These are phyloP conservation scores for Plasmodium fragile DNA, from an alignment of 169 alveolate species.

Conservation along the genomic window DNA sequence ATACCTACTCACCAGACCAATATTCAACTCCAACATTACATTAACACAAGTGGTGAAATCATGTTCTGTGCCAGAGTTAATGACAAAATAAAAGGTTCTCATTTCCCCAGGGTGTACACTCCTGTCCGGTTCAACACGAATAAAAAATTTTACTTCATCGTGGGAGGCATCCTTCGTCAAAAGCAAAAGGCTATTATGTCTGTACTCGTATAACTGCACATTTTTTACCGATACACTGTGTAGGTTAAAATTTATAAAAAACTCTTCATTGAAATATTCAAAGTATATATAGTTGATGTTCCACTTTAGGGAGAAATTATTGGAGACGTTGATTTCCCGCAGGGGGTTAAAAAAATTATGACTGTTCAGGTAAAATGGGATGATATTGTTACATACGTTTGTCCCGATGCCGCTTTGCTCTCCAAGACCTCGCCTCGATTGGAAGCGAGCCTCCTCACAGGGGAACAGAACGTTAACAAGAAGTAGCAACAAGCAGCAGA, in stretches of 20 bases:
- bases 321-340: slow-evolving; percentile 14
- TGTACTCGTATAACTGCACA: slow-evolving; percentile 22
- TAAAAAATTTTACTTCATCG: not conserved
- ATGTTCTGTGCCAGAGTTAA: not conserved
- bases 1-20: slow-evolving; percentile 12
- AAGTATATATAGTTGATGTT: slow-evolving; percentile 29
- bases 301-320: slow-evolving; percentile 22
- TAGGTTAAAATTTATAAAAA: slow-evolving; percentile 33
- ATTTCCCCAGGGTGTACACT: not conserved
- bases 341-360: slow-evolving; percentile 5
- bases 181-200: not conserved
- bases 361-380: slow-evolving; percentile 46
- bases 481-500: not conserved
- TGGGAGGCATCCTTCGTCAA: not conserved
- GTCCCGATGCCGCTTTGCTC: not conserved
- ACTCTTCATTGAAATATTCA: not conserved
- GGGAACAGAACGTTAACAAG: not conserved
- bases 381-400: slow-evolving; percentile 8
- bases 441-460: not conserved
- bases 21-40: slow-evolving; percentile 11
- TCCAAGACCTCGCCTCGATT: not conserved
- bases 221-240: not conserved
- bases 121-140: not conserved
- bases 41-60: not conserved
- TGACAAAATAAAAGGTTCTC: slow-evolving; percentile 44